phyloP scores from a whole-genome alignment of 768 basidiomycete genomes.

The Termitomyces eurrhizus region DNA sequence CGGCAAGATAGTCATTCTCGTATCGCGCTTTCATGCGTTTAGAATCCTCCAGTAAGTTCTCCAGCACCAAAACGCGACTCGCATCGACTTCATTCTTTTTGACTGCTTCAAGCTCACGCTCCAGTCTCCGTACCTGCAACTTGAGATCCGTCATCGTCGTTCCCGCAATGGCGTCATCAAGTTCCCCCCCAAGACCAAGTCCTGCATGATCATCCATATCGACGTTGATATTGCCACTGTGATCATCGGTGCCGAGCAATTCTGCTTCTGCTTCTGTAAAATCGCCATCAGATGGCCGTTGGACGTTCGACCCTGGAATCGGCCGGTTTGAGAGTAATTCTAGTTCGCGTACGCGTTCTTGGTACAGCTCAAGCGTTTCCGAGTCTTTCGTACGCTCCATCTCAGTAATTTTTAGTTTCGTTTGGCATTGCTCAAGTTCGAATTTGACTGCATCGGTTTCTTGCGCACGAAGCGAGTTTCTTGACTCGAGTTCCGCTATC shows the following conservation, averaged over 20 bases:
- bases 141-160: slow-evolving; percentile 92
- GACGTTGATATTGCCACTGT: slow-evolving; percentile 8
- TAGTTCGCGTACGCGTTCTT: slow-evolving; percentile 86
- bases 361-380: slow-evolving; percentile 84
- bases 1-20: slow-evolving; percentile 81
- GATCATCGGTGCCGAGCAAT: slow-evolving; percentile 22
- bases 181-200: slow-evolving; percentile 75
- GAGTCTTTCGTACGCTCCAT: slow-evolving; percentile 76
- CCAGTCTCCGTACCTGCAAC: slow-evolving; percentile 75
- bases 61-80: slow-evolving; percentile 77
- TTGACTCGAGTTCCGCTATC: slow-evolving; percentile 75
- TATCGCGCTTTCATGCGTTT: slow-evolving; percentile 88
- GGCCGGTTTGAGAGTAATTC: slow-evolving; percentile 64
- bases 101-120: slow-evolving; percentile 75
- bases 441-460: slow-evolving; percentile 72
- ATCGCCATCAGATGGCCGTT: slow-evolving; percentile 12
- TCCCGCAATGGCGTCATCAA: slow-evolving; percentile 82
- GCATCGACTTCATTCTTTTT: slow-evolving; percentile 74
- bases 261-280: slow-evolving; percentile 21
- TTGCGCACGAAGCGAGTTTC: slow-evolving; percentile 58
- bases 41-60: slow-evolving; percentile 89
- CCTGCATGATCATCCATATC: slow-evolving; percentile 35
- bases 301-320: slow-evolving; percentile 23
- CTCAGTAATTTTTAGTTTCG: slow-evolving; percentile 60
- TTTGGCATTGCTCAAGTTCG: slow-evolving; percentile 72